These are phyloP conservation scores for Euphorbia tirucalli DNA, from an alignment of 345 rosid species.

Conservation along the genomic window DNA sequence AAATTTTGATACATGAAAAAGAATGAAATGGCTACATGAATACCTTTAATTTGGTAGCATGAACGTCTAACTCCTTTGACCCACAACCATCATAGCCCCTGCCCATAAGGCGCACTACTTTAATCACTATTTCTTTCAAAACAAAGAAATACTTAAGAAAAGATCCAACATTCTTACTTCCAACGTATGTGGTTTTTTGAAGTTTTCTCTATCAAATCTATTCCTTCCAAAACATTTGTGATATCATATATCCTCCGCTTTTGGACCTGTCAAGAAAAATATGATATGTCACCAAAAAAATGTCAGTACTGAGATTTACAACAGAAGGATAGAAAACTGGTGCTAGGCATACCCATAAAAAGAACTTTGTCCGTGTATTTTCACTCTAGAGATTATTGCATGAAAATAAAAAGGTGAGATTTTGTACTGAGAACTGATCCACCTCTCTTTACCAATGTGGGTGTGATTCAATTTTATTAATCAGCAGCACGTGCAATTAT, in stretches of 20 bases:
- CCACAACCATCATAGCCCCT: constrained; percentile 57
- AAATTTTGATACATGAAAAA: not conserved
- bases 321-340: not conserved
- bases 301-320: not conserved
- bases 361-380: not conserved
- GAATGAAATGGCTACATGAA: constrained; percentile 1
- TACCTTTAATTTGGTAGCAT: constrained; percentile 53
- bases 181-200: constrained; percentile 75
- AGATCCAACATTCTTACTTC: constrained; percentile 47
- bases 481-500: constrained; percentile 1
- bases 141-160: not conserved
- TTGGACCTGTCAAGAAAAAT: constrained; percentile 54
- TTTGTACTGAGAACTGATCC: not conserved
- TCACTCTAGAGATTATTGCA: not conserved
- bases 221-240: constrained; percentile 85
- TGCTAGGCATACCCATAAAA: not conserved
- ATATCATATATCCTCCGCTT: constrained; percentile 88
- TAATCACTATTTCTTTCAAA: constrained; percentile 9
- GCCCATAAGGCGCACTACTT: constrained; percentile 26
- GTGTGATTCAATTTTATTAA: not conserved
- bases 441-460: not conserved
- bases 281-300: not conserved
- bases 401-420: not conserved
- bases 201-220: constrained; percentile 76
- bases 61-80: constrained; percentile 42